These are phyloP conservation scores for Malassezia japonica DNA, from an alignment of 1,284 basidiomycete genomes.

Conservation along the genomic window DNA sequence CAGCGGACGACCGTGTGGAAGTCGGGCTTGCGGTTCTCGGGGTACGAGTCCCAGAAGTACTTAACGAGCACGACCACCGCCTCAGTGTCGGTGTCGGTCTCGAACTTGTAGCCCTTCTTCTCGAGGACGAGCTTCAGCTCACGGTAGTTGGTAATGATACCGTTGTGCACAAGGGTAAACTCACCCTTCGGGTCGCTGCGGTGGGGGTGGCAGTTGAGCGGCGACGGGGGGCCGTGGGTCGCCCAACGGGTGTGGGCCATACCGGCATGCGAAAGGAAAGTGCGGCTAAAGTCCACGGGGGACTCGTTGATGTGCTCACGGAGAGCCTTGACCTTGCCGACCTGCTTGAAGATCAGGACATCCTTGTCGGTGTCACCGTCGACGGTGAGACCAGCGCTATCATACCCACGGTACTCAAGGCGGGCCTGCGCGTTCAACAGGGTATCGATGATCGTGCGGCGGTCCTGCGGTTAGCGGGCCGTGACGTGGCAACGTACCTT, in stretches of 20 bases:
- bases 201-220: constrained; percentile 90
- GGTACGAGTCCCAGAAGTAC: constrained; percentile 83
- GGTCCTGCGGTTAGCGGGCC: constrained; percentile 56
- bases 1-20: constrained; percentile 91
- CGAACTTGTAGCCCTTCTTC: constrained; percentile 89
- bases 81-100: constrained; percentile 96
- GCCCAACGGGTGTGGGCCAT: constrained; percentile 99
- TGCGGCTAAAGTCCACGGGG: constrained; percentile 67
- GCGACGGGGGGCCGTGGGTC: constrained; percentile 79
- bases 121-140: constrained; percentile 87
- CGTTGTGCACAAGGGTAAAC: constrained; percentile 95
- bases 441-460: constrained; percentile 82
- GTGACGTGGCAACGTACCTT: constrained; percentile 22
- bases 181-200: constrained; percentile 71
- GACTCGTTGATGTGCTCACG: constrained; percentile 80
- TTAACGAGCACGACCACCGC: constrained; percentile 90
- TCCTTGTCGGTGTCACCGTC: constrained; percentile 77
- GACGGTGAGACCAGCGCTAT: constrained; percentile 85
- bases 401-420: constrained; percentile 96
- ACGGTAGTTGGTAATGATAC: constrained; percentile 89
- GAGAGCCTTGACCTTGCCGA: constrained; percentile 91
- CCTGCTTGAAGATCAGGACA: constrained; percentile 88
- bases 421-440: constrained; percentile 84
- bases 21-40: constrained; percentile 73
- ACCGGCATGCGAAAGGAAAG: constrained; percentile 77